Evolutionary conservation across 75 land plant genomes (phyloP).

Genomic region (Gnetum montanum): DNA sequence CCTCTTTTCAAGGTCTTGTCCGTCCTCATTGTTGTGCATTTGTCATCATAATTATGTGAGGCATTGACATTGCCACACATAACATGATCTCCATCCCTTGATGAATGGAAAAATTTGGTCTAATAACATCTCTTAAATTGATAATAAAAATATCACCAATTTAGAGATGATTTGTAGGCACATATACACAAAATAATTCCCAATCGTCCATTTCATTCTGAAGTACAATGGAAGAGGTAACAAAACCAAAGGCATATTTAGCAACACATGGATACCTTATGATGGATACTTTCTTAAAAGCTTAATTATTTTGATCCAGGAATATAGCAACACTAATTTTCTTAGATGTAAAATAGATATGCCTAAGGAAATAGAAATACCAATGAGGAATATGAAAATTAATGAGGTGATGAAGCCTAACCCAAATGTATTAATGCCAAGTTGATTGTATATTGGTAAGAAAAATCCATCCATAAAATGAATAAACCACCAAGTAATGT

Average conservation of each 20-base stretch:
- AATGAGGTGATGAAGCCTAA: slow-evolving; percentile 59
- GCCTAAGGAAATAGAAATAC: slow-evolving; percentile 54
- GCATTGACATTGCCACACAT: slow-evolving; percentile 46
- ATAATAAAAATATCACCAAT: slow-evolving; percentile 41
- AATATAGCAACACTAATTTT: slow-evolving; percentile 63
- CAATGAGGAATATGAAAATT: slow-evolving; percentile 49
- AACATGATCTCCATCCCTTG: slow-evolving; percentile 25
- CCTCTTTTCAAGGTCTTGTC: slow-evolving; percentile 8
- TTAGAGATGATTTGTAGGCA: slow-evolving; percentile 41
- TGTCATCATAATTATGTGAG: slow-evolving; percentile 24
- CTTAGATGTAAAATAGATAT: slow-evolving; percentile 57
- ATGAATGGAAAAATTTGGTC: slow-evolving; percentile 39
- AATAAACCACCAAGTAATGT: slow-evolving; percentile 69
- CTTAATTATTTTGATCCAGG: slow-evolving; percentile 44
- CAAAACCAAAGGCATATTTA: slow-evolving; percentile 52
- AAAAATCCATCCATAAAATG: slow-evolving; percentile 71
- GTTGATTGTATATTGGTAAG: slow-evolving; percentile 55
- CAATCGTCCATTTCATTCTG: slow-evolving; percentile 39
- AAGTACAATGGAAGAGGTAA: slow-evolving; percentile 35
- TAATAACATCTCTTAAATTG: slow-evolving; percentile 31
- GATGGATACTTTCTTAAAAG: slow-evolving; percentile 51
- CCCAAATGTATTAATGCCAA: slow-evolving; percentile 64
- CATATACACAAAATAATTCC: slow-evolving; percentile 41
- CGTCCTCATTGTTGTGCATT: slow-evolving; percentile 8
- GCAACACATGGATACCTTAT: slow-evolving; percentile 48